These are phyloP conservation scores for Excoecaria agallocha DNA, from an alignment of 345 rosid species.

Conservation along the genomic window DNA sequence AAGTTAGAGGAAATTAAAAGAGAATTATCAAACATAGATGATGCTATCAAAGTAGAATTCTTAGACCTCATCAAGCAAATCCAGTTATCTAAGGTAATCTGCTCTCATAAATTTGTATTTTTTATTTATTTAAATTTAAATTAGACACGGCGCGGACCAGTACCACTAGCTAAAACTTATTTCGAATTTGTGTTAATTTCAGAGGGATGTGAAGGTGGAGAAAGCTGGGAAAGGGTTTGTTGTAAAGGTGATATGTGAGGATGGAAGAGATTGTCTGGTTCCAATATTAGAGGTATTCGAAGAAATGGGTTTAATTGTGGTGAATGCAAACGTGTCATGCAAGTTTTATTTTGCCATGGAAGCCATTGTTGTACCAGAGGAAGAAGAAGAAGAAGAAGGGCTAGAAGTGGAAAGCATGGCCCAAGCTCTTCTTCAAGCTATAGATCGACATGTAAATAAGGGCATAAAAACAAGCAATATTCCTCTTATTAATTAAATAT, in stretches of 20 bases:
- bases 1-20: slow-evolving; percentile 50
- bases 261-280: slow-evolving; percentile 47
- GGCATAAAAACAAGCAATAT: background rate
- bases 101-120: slow-evolving; percentile 2
- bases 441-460: slow-evolving; percentile 24
- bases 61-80: slow-evolving; percentile 30
- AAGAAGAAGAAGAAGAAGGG: slow-evolving; percentile 25
- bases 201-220: slow-evolving; percentile 64
- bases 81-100: slow-evolving; percentile 48
- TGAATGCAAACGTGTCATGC: slow-evolving; percentile 59
- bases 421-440: slow-evolving; percentile 47
- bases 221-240: slow-evolving; percentile 43
- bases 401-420: slow-evolving; percentile 38
- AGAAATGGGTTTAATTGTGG: slow-evolving; percentile 54
- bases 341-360: slow-evolving; percentile 53
- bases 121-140: background rate
- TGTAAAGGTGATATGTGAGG: slow-evolving; percentile 46
- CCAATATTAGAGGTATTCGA: slow-evolving; percentile 66
- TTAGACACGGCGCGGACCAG: background rate
- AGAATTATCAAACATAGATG: slow-evolving; percentile 37
- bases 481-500: background rate
- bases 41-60: slow-evolving; percentile 41
- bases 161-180: too few relatives aligned
- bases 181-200: background rate
- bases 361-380: slow-evolving; percentile 55